Percentiles rank a stretch among this genome's conserved stretches.
phyloP scores from a whole-genome alignment of 140 eudicot species.

The Flaveria floridana region DNA sequence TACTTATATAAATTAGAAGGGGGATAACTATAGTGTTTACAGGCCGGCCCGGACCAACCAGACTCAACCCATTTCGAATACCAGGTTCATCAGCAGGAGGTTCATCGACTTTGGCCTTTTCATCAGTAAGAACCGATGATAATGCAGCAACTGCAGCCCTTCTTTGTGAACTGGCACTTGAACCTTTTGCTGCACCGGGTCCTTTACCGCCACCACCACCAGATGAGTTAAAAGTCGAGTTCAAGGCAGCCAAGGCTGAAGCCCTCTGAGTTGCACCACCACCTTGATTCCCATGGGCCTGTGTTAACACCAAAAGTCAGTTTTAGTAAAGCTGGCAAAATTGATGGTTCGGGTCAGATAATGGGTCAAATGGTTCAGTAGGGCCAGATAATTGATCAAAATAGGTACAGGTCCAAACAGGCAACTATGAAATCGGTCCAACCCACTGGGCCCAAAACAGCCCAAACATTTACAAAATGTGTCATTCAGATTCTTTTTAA shows the following conservation, averaged over 20 bases:
- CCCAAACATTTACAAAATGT: not conserved
- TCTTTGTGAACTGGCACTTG: constrained; percentile 73
- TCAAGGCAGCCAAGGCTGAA: constrained; percentile 83
- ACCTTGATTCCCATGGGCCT: constrained; percentile 65
- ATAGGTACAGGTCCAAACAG: not conserved
- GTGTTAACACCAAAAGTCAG: constrained; percentile 16
- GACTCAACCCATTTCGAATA: constrained; percentile 18
- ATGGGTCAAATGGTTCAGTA: not conserved
- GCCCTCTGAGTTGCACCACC: constrained; percentile 94
- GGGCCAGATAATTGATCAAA: not conserved
- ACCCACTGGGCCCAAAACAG: not conserved
- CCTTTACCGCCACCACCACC: constrained; percentile 44
- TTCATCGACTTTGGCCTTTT: constrained; percentile 48
- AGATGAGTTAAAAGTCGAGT: constrained; percentile 68
- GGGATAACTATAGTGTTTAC: not conserved
- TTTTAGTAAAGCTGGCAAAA: not conserved
- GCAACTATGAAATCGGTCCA: not conserved
- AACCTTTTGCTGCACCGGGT: constrained; percentile 46
- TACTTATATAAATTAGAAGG: not conserved
- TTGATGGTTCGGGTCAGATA: not conserved
- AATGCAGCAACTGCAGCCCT: constrained; percentile 98
- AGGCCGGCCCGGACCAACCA: not conserved
- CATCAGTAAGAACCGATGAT: constrained; percentile 75
- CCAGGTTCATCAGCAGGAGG: constrained; percentile 37
- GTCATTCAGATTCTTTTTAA: constrained; percentile 3